These are phyloP conservation scores for Polygonum maritimum DNA, from an alignment of 148 eudicot genomes.

Conservation along the genomic window DNA sequence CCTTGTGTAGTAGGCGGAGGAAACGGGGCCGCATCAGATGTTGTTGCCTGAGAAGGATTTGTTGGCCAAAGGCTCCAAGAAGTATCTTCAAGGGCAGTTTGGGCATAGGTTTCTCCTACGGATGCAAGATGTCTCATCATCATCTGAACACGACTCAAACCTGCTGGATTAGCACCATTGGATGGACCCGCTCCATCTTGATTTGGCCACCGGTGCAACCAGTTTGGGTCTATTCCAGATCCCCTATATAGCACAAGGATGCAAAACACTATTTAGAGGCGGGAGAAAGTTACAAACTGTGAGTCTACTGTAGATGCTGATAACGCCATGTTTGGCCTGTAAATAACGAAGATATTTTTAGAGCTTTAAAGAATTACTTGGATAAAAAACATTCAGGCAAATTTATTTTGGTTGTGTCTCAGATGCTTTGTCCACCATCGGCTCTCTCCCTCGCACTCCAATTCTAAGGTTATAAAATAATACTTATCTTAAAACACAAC, in stretches of 20 bases:
- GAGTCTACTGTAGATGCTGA: conserved; percentile 1
- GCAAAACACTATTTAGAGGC: not conserved
- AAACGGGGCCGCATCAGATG: conserved; percentile 45
- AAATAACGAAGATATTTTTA: too few species aligned
- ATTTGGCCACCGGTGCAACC: conserved; percentile 58
- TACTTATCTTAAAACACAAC: too few species aligned
- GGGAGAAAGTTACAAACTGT: not conserved
- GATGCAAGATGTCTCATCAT: conserved; percentile 98
- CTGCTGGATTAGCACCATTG: conserved; percentile 43
- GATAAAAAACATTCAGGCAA: too few species aligned
- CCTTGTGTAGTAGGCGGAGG: conserved; percentile 35
- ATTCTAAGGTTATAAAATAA: too few species aligned
- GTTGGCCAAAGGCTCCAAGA: conserved; percentile 86
- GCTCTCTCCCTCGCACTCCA: too few species aligned
- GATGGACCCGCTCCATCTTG: conserved; percentile 95
- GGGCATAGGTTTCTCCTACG: conserved; percentile 91
- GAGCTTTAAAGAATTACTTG: too few species aligned
- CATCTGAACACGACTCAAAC: conserved; percentile 81
- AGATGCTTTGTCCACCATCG: too few species aligned
- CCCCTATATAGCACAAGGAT: conserved; percentile 27
- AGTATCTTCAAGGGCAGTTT: conserved; percentile 77
- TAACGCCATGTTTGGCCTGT: not conserved
- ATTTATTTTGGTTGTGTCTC: too few species aligned
- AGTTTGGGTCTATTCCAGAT: conserved; percentile 52
- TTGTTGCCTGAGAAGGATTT: conserved; percentile 63